These are phyloP conservation scores for Aspergillus melleus DNA, from an alignment of 2,329 filamentous ascomycete genomes.

Conservation along the genomic window DNA sequence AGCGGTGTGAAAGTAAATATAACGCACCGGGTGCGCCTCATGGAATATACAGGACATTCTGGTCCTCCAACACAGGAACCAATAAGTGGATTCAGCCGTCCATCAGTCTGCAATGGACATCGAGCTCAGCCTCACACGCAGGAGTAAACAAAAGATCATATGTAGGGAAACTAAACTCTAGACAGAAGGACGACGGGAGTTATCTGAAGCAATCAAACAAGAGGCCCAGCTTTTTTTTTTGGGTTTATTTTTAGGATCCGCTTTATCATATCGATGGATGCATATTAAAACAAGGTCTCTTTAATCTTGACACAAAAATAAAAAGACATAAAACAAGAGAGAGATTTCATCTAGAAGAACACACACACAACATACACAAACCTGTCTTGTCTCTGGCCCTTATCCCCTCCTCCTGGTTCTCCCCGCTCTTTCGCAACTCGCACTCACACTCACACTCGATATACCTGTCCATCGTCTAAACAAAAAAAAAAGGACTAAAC, in stretches of 20 bases:
- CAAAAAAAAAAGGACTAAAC: neutral
- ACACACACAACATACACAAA: constrained; percentile 17
- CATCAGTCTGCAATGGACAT: too few species aligned
- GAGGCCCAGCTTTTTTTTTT: constrained; percentile 34
- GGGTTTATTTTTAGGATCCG: too few species aligned
- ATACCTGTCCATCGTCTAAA: constrained; percentile 3
- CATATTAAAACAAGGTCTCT: constrained; percentile 42
- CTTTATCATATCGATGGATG: constrained; percentile 17
- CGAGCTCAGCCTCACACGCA: too few species aligned
- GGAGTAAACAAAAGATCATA: too few species aligned
- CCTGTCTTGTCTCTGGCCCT: constrained; percentile 7
- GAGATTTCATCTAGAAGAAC: constrained; percentile 35
- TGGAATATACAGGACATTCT: too few species aligned
- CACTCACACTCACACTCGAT: too few species aligned
- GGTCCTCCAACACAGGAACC: too few species aligned
- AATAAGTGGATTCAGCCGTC: too few species aligned
- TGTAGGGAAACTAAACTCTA: too few species aligned
- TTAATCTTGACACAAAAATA: constrained; percentile 33
- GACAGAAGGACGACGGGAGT: neutral
- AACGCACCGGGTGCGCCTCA: too few species aligned
- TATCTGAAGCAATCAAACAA: constrained; percentile 21
- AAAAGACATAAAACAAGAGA: constrained; percentile 23
- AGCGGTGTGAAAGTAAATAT: too few species aligned
- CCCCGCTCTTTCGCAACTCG: too few species aligned
- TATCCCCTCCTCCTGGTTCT: neutral